A percentile compares a stretch with the other conserved stretches of the same genome.
Conservation (phyloP, 2,329 filamentous ascomycete species). For the Fusarium compactum region DNA sequence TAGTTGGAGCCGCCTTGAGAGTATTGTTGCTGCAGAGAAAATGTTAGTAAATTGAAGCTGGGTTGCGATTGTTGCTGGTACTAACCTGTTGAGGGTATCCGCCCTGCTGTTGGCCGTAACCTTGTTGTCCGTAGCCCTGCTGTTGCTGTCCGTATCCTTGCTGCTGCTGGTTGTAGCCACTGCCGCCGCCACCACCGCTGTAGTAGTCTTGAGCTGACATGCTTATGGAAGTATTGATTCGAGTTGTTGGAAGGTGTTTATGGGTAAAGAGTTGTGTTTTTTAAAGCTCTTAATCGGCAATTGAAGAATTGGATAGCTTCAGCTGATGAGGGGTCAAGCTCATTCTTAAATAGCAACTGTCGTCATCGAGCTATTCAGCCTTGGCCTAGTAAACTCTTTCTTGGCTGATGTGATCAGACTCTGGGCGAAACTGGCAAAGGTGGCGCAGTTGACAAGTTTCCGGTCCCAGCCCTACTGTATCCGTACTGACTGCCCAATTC, state of each 20-base stretch:
- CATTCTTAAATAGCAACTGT: slow-evolving; percentile 24
- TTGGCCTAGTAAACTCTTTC: slow-evolving; percentile 8
- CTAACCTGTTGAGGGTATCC: slow-evolving; percentile 38
- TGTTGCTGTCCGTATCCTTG: slow-evolving; percentile 25
- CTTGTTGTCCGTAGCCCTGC: slow-evolving; percentile 28
- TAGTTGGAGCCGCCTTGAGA: slow-evolving; percentile 33
- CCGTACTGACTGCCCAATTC: neutral
- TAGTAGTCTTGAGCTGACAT: slow-evolving; percentile 47
- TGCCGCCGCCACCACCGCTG: slow-evolving; percentile 21
- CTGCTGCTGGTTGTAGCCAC: slow-evolving; percentile 23
- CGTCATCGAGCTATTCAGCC: slow-evolving; percentile 28
- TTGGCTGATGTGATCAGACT: slow-evolving; percentile 40
- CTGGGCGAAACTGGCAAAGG: slow-evolving; percentile 24
- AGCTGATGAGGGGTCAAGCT: slow-evolving; percentile 16
- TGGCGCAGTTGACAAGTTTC: slow-evolving; percentile 28
- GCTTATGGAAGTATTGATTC: neutral
- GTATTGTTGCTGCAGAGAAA: slow-evolving; percentile 26
- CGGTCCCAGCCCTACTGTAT: neutral
- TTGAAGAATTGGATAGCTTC: neutral
- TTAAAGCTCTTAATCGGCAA: neutral
- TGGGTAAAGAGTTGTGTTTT: neutral
- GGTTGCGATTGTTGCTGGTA: neutral
- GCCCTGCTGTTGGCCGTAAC: slow-evolving; percentile 32
- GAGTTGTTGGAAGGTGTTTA: neutral
- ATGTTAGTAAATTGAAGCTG: neutral